Evolutionary conservation across 495 filamentous ascomycete species (phyloP).

Genomic region (Aspergillus ostianus): DNA sequence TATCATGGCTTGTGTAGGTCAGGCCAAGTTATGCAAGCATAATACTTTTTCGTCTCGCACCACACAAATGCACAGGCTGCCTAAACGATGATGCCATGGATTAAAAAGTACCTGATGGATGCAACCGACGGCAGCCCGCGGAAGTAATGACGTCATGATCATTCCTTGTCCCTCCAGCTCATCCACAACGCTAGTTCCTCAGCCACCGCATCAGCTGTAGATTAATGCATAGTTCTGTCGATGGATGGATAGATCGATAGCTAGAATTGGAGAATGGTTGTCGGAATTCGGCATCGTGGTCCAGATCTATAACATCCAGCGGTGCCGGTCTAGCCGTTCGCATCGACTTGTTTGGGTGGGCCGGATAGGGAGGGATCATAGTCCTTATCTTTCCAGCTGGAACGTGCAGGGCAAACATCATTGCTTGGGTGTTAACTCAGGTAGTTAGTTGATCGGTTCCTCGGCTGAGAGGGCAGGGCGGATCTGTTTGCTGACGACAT

Average conservation of each 20-base stretch:
- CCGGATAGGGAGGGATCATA: not conserved
- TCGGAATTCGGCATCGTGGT: not conserved
- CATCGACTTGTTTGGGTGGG: not conserved
- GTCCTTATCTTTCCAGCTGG: no score
- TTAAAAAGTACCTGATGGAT: not conserved
- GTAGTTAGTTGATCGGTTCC: constrained; percentile 2
- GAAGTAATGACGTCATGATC: not conserved
- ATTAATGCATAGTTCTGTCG: no score
- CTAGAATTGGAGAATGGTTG: no score
- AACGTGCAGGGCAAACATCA: no score
- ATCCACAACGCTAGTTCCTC: no score
- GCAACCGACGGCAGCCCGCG: not conserved
- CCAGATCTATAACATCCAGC: not conserved
- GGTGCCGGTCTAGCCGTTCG: constrained; percentile 5
- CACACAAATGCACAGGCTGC: no score
- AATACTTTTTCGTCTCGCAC: no score
- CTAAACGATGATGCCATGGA: not conserved
- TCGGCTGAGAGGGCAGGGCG: not conserved
- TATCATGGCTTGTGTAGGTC: no score
- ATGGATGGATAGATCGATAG: not conserved
- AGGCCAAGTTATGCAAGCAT: no score
- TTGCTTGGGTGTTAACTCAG: no score
- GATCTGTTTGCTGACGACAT: constrained; percentile 7
- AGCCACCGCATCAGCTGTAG: not conserved
- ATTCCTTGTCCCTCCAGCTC: no score